Base-by-base conservation (phyloP, 2,329 filamentous ascomycete species). In the Arthrinium puccinioides region DNA sequence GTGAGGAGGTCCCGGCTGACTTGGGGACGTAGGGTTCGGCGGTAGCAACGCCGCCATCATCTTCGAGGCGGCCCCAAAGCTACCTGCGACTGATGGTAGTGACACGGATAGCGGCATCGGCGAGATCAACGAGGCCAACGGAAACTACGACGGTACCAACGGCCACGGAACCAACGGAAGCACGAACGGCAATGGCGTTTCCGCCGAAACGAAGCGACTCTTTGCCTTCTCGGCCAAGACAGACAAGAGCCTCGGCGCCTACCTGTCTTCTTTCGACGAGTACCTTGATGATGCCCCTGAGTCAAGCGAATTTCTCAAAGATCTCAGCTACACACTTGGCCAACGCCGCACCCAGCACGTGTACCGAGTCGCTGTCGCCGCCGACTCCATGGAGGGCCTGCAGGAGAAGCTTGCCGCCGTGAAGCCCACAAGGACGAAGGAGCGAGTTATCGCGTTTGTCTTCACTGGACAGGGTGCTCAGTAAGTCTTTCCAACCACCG, bases 381-480 rank as follows among this genome's bases (percentile, higher is more conserved):
- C 31, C 10, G n/a, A 23, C 24, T 15, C 31, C 7, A 11, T 4
- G 5, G 8, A 9, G 8, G 16, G 20, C 13, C 20, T 32, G 13
- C 15, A 13, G n/a, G 20, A 32, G 31, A 23, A 16, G 8, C 20
- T 32, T 7, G 10, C 31, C n/a, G 11, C 1, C 13, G 8, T 4
- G n/a, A 32, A 32, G 4, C n/a, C 31, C 7, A 11, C 9, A 9
- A 23, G 31, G 24, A 14, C 31, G 5, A 32, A 11, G 9, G 31
- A 32, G 8, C 10, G 31, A 9, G 20, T 23, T 6, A n/a, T 50
- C 15, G 45, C 41, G 9, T 49, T 54, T 32, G 48, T 64, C 18
- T 70, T 69, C 48, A 68, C 63, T 0, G 66, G 66, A 5, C 66
- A 70, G 38, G 66, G 66, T 2, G 63, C 64, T 0, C 66, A 69